Percentiles rank a stretch among this genome's conserved stretches.
phyloP scores from a whole-genome alignment of 2,329 filamentous ascomycete species.

The Curvularia sp. region DNA sequence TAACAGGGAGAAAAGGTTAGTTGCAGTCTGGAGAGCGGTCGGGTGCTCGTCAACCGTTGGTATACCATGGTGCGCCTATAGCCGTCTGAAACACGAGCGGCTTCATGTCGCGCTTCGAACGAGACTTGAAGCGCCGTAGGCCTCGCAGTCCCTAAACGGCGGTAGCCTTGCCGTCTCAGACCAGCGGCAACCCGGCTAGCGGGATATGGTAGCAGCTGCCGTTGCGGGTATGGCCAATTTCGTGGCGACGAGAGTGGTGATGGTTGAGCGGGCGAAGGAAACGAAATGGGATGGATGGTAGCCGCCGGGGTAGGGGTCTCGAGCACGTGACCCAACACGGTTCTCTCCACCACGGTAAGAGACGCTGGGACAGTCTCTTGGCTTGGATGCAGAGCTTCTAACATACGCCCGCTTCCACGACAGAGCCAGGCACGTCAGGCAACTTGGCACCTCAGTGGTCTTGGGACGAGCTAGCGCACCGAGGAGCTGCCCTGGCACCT shows the following conservation, averaged over 20 bases:
- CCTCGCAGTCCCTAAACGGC: slow-evolving; percentile 36
- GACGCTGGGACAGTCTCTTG: too few relatives aligned
- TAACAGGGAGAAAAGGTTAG: slow-evolving; percentile 34
- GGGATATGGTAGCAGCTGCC: slow-evolving; percentile 21
- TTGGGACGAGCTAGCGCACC: not conserved
- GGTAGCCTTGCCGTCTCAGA: slow-evolving; percentile 43
- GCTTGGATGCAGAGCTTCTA: too few relatives aligned
- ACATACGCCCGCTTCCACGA: slow-evolving; percentile 1
- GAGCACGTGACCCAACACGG: slow-evolving; percentile 12
- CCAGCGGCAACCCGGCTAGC: slow-evolving; percentile 22
- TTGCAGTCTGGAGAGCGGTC: slow-evolving; percentile 34
- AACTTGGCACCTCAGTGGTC: not conserved
- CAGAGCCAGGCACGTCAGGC: not conserved
- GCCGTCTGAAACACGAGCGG: slow-evolving; percentile 45
- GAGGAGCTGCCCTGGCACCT: not conserved
- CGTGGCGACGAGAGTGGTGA: slow-evolving; percentile 8
- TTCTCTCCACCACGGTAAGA: slow-evolving; percentile 2
- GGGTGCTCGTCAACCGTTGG: slow-evolving; percentile 46
- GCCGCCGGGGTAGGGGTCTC: too few relatives aligned
- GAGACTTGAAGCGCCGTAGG: slow-evolving; percentile 48
- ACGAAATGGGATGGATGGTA: not conserved
- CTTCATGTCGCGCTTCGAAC: slow-evolving; percentile 47
- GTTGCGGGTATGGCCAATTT: slow-evolving; percentile 12
- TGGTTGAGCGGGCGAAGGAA: slow-evolving; percentile 1
- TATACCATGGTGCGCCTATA: slow-evolving; percentile 43